phyloP scores from a whole-genome alignment of 352 stramenopile species.

The Pythium plurisporium region DNA sequence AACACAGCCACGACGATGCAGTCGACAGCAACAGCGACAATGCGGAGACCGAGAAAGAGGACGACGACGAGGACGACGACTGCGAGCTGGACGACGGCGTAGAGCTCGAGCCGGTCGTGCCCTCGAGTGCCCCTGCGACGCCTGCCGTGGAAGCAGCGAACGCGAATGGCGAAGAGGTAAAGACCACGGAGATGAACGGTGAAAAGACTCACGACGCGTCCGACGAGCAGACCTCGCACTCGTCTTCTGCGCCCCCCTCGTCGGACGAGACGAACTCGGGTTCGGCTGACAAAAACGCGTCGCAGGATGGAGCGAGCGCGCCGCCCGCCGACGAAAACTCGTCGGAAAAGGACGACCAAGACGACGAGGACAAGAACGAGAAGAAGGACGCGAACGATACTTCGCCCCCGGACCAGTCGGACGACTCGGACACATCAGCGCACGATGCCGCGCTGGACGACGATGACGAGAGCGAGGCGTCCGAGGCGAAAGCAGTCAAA shows the following conservation, averaged over 20 bases:
- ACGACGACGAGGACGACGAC: constrained; percentile 10
- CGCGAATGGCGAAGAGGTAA: not conserved
- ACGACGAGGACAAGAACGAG: not conserved
- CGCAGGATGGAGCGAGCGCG: not conserved
- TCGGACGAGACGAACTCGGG: not conserved
- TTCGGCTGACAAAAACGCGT: not conserved
- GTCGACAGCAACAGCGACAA: constrained; percentile 13
- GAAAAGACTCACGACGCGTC: too few species aligned
- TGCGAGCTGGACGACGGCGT: not conserved
- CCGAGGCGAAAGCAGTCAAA: not conserved
- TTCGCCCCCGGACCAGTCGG: too few species aligned
- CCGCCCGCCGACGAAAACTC: not conserved
- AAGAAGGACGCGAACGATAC: too few species aligned
- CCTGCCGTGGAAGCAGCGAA: not conserved
- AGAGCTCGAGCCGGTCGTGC: not conserved
- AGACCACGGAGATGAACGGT: not conserved
- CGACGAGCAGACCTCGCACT: not conserved
- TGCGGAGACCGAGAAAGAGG: constrained; percentile 20
- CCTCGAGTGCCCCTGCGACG: not conserved
- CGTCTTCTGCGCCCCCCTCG: not conserved
- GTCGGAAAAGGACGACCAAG: not conserved
- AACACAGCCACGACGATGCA: not conserved
- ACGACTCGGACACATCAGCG: too few species aligned
- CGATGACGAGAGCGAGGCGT: not conserved
- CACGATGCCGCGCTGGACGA: not conserved